Evolutionary conservation across 1,139 yeast species (phyloP), one percentile per base, ranked within the genome.

Genomic region (Yamadazyma diospyri): DNA sequence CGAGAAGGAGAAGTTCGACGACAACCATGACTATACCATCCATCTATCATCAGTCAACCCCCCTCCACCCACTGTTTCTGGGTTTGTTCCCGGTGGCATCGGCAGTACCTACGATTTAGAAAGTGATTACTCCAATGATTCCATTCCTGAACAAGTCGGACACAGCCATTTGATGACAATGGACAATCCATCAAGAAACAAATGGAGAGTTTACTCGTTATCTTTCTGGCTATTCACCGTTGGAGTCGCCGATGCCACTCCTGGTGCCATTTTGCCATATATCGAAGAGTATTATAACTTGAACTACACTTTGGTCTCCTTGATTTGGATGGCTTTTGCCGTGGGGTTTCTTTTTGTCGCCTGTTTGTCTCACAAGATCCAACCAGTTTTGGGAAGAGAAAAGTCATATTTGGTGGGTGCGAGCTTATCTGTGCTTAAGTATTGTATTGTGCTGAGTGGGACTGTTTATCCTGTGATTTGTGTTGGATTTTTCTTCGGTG

Each of bases 401-500:
- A 59, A 61, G 12, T 59, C 67, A 10, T 39, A 64, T 27, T 49
- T 59, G 0, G 27, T 66, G 7, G 76, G 74, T 1, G 55, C 68
- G 12, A 21, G 46, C 1, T 48, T 55, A 29, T 59, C 67, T 14
- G 41, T 57, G 14, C 31, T 61, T 3, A 68, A 69, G 61, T 70
- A 58, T 45, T 51, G 64, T 0, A 48, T 72, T 4, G 65, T 67
- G 10, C 44, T 63, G 28, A 64, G 67, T 27, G 64, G 65, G 1
- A 45, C 64, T 6, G 37, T 41, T 1, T 64, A 57, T 32, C 53
- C 77, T 39, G 39, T 72, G 4, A 64, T 72, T 8, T 77, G 75
- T 12, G 48, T 69, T 26, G 83, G 69, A 0, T 78, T 72, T 45
- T 75, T 72, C 47, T 56, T 77, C 41, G 79, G 79, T 2, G 86